A percentile compares a stretch with the other conserved stretches of the same genome.
These are phyloP conservation scores for Candida pseudoviswanathii DNA, from an alignment of 1,139 yeast species.

Conservation along the genomic window DNA sequence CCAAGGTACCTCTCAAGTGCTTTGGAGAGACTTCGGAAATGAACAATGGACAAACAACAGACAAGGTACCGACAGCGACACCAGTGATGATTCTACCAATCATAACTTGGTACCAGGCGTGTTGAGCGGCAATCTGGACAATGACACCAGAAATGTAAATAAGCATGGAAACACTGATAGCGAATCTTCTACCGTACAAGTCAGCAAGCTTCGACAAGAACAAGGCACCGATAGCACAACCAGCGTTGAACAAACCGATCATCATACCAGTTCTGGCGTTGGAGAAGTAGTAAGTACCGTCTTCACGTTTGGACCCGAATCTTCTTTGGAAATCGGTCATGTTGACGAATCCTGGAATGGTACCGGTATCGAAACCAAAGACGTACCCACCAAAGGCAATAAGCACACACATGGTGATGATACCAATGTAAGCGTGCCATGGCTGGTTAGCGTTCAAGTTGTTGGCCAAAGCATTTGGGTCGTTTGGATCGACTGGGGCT, in stretches of 20 bases:
- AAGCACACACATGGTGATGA: conserved; percentile 31
- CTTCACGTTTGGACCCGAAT: conserved; percentile 39
- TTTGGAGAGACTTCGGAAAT: conserved; percentile 74
- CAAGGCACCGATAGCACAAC: conserved; percentile 74
- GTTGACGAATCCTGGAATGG: conserved; percentile 67
- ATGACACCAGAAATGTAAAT: conserved; percentile 53
- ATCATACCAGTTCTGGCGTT: conserved; percentile 55
- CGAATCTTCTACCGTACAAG: conserved; percentile 52
- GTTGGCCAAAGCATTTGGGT: neutral
- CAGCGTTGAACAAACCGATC: conserved; percentile 66
- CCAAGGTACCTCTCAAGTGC: conserved; percentile 70
- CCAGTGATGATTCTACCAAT: conserved; percentile 71
- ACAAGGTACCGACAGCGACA: conserved; percentile 67
- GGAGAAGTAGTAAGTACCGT: conserved; percentile 37
- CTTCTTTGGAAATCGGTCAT: conserved; percentile 51
- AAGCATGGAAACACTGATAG: conserved; percentile 46
- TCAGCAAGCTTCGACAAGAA: conserved; percentile 58
- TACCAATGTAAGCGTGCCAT: conserved; percentile 10
- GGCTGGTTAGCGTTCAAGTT: conserved; percentile 11
- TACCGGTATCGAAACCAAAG: conserved; percentile 77
- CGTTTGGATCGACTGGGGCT: neutral
- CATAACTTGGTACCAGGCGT: conserved; percentile 53
- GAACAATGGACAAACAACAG: conserved; percentile 68
- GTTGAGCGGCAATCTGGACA: conserved; percentile 42
- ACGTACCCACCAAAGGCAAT: conserved; percentile 68